These are phyloP conservation scores for Amanita jacksonii DNA, from an alignment of 768 basidiomycete genomes.

Conservation along the genomic window DNA sequence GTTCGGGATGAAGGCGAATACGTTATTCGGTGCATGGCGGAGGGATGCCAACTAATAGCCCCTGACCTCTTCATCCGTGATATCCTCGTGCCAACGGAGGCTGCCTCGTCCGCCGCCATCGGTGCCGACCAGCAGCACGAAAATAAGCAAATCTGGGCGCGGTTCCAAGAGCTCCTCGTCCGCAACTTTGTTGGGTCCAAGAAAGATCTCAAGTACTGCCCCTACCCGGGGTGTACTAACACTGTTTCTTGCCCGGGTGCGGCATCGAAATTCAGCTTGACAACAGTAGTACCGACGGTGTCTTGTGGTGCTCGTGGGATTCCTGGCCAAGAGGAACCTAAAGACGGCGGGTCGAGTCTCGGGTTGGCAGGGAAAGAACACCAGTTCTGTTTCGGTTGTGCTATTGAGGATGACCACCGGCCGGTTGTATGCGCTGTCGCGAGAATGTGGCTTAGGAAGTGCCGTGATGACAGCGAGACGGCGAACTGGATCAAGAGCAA, in stretches of 20 bases:
- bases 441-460: slow-evolving; percentile 94
- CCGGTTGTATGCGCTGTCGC: slow-evolving; percentile 87
- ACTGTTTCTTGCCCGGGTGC: slow-evolving; percentile 89
- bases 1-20: slow-evolving; percentile 76
- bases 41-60: slow-evolving; percentile 57
- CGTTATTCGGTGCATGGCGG: slow-evolving; percentile 70
- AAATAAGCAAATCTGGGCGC: slow-evolving; percentile 45
- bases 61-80: slow-evolving; percentile 54
- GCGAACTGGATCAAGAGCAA: slow-evolving; percentile 99
- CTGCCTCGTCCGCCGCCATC: slow-evolving; percentile 14
- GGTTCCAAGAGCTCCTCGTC: slow-evolving; percentile 82
- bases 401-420: slow-evolving; percentile 80
- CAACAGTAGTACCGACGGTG: slow-evolving; percentile 82
- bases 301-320: slow-evolving; percentile 61
- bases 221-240: slow-evolving; percentile 88
- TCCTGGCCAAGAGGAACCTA: slow-evolving; percentile 20
- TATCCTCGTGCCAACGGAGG: slow-evolving; percentile 30
- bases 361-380: slow-evolving; percentile 41
- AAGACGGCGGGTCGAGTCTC: slow-evolving; percentile 12
- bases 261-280: slow-evolving; percentile 61
- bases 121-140: slow-evolving; percentile 23
- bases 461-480: slow-evolving; percentile 95
- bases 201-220: slow-evolving; percentile 84
- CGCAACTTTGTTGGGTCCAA: slow-evolving; percentile 86
- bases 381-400: slow-evolving; percentile 92